Evolutionary conservation across 1,284 basidiomycete genomes (phyloP), one percentile per base, ranked within the genome.

Genomic region (Rugosomyces carneus): DNA sequence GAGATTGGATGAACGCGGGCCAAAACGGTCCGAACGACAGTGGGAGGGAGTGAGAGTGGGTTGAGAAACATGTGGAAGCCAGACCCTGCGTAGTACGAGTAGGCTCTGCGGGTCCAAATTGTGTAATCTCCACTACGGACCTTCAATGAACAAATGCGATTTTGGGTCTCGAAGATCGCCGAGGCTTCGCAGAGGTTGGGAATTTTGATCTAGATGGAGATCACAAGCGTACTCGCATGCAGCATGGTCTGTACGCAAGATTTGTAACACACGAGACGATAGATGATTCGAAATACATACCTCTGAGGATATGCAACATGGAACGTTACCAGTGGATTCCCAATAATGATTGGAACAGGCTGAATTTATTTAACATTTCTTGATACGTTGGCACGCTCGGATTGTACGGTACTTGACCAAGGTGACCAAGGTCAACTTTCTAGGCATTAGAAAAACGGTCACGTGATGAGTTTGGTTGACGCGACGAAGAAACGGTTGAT

Each of bases 391-490:
- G n/a, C n/a, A n/a, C n/a, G n/a, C n/a, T n/a, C n/a, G n/a, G n/a
- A n/a, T n/a, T n/a, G n/a, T n/a, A n/a, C n/a, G n/a, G n/a, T n/a
- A n/a, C n/a, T n/a, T n/a, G n/a, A n/a, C n/a, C n/a, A n/a, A n/a
- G n/a, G n/a, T n/a, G n/a, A n/a, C n/a, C n/a, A n/a, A n/a, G n/a
- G n/a, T n/a, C n/a, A n/a, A n/a, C n/a, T n/a, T n/a, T n/a, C n/a
- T n/a, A n/a, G n/a, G n/a, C n/a, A n/a, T n/a, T n/a, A n/a, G n/a
- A n/a, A 36, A 27, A 50, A 48, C 52, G 52, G 44, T 56, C 52
- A 56, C 54, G 50, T 56, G 54, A 4, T 10, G 16, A 23, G 20
- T 35, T 45, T 44, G 21, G 40, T 56, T 50, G 21, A 52, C 52
- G 50, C 54, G 52, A 56, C 19, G 31, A 15, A 20, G 2, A 15